Conservation (phyloP, 2,329 filamentous ascomycete species). For the Amylocarpus encephaloides region DNA sequence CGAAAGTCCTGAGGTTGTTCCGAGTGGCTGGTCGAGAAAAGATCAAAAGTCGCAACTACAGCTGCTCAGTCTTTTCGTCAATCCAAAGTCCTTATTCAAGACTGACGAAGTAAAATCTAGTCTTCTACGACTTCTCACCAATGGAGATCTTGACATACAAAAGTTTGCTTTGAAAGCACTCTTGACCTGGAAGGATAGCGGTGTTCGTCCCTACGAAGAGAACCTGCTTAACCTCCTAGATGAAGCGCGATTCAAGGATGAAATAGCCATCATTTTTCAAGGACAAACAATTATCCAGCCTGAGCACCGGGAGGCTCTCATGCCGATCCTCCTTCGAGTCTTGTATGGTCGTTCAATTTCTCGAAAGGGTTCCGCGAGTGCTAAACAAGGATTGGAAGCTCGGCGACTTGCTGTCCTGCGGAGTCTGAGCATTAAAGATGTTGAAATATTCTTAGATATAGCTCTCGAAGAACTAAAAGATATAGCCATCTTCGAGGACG, state of each 20-base stretch:
- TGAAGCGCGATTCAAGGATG: slow-evolving; percentile 86
- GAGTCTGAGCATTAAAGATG: slow-evolving; percentile 65
- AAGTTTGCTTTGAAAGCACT: slow-evolving; percentile 78
- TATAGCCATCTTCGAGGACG: slow-evolving; percentile 48
- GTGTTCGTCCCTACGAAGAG: slow-evolving; percentile 72
- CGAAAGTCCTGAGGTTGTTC: slow-evolving; percentile 24
- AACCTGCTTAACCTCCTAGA: slow-evolving; percentile 82
- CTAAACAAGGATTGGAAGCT: slow-evolving; percentile 73
- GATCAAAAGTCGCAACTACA: slow-evolving; percentile 80
- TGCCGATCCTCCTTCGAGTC: slow-evolving; percentile 80
- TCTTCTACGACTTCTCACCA: slow-evolving; percentile 68
- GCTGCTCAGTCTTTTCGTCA: slow-evolving; percentile 78
- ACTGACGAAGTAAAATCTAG: slow-evolving; percentile 69
- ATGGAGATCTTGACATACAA: slow-evolving; percentile 87
- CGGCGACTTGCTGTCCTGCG: slow-evolving; percentile 77
- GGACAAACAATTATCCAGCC: slow-evolving; percentile 65
- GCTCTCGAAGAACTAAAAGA: slow-evolving; percentile 64
- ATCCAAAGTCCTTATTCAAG: slow-evolving; percentile 77
- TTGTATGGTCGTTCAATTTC: slow-evolving; percentile 87
- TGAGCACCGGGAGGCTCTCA: slow-evolving; percentile 65
- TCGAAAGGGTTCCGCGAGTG: slow-evolving; percentile 68
- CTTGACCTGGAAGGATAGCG: slow-evolving; percentile 79
- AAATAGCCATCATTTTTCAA: slow-evolving; percentile 82
- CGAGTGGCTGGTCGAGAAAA: slow-evolving; percentile 60
- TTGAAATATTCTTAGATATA: slow-evolving; percentile 77